A percentile compares a stretch with the other conserved stretches of the same genome.
Evolutionary conservation across 805 yeast species (phyloP).

Genomic region (Candida tallmaniae): DNA sequence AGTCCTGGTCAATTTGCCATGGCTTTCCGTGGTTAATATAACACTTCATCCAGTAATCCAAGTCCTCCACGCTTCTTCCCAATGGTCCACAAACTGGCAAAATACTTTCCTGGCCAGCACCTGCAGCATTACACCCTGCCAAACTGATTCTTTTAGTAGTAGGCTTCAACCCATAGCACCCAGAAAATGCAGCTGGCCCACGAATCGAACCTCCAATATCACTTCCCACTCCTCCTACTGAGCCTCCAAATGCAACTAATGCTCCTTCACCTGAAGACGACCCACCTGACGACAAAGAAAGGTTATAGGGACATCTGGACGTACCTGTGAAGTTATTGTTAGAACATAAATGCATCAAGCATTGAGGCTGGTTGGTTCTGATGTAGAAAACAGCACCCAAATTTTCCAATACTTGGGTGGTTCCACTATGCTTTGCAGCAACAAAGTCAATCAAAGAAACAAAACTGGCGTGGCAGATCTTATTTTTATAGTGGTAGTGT

Average conservation of each 20-base stretch:
- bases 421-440: constrained; percentile 24
- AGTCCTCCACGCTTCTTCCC: constrained; percentile 59
- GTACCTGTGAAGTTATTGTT: constrained; percentile 36
- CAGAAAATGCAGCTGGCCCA: constrained; percentile 40
- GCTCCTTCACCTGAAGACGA: constrained; percentile 45
- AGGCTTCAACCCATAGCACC: constrained; percentile 39
- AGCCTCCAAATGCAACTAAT: constrained; percentile 36
- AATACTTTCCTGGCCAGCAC: constrained; percentile 61
- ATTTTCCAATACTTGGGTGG: constrained; percentile 30
- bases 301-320: constrained; percentile 32
- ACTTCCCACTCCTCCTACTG: constrained; percentile 36
- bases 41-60: constrained; percentile 64
- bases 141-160: constrained; percentile 32
- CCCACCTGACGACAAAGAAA: constrained; percentile 39
- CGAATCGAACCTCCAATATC: constrained; percentile 44
- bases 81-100: constrained; percentile 66
- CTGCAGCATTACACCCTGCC: constrained; percentile 45
- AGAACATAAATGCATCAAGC: constrained; percentile 41
- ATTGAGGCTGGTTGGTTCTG: constrained; percentile 41
- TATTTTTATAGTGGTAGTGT: constrained; percentile 32
- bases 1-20: constrained; percentile 48
- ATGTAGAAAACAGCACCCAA: constrained; percentile 41
- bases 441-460: constrained; percentile 30
- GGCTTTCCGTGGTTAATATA: constrained; percentile 63
- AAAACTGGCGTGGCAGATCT: constrained; percentile 36